Evolutionary conservation across 495 filamentous ascomycete genomes (phyloP).

Genomic region (Friedmanniomyces endolithicus): DNA sequence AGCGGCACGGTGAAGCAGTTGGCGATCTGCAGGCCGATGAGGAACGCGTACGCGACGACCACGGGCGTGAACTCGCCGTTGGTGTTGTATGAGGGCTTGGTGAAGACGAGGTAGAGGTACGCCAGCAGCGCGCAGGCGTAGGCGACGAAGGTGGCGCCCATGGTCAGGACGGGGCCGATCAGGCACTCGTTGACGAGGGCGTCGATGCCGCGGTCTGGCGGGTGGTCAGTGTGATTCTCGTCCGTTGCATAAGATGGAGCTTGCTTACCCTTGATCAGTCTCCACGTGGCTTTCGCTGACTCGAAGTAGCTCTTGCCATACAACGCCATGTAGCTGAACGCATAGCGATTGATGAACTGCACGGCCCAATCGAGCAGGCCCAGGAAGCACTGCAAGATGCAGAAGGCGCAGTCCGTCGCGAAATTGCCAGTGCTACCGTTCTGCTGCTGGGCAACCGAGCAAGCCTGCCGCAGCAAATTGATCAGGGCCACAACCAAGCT

Average conservation of each 20-base stretch:
- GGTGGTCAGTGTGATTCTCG: constrained; percentile 41
- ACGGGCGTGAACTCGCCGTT: constrained; percentile 59
- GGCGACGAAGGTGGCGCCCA: constrained; percentile 72
- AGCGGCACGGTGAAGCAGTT: constrained; percentile 70
- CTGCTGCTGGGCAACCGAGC: constrained; percentile 55
- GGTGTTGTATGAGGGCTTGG: constrained; percentile 63
- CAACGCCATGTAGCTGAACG: constrained; percentile 81
- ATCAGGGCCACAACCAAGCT: constrained; percentile 79
- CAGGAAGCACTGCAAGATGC: constrained; percentile 63
- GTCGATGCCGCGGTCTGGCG: constrained; percentile 83
- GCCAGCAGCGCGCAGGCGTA: constrained; percentile 71
- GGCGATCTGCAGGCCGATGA: constrained; percentile 76
- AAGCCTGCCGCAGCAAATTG: constrained; percentile 65
- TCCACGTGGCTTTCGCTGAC: constrained; percentile 75
- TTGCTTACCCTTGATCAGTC: constrained; percentile 15
- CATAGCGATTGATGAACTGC: constrained; percentile 69
- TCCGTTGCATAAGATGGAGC: not conserved
- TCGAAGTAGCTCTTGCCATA: constrained; percentile 80
- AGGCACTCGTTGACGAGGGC: constrained; percentile 83
- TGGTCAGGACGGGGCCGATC: constrained; percentile 77
- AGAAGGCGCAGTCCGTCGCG: constrained; percentile 52
- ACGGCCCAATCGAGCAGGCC: constrained; percentile 72
- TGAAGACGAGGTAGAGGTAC: constrained; percentile 74
- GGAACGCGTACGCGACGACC: constrained; percentile 69
- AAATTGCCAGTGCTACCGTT: constrained; percentile 57